Percentiles rank a stretch among this genome's conserved stretches.
phyloP scores from a whole-genome alignment of 768 basidiomycete species.

The Lentinula sp. region DNA sequence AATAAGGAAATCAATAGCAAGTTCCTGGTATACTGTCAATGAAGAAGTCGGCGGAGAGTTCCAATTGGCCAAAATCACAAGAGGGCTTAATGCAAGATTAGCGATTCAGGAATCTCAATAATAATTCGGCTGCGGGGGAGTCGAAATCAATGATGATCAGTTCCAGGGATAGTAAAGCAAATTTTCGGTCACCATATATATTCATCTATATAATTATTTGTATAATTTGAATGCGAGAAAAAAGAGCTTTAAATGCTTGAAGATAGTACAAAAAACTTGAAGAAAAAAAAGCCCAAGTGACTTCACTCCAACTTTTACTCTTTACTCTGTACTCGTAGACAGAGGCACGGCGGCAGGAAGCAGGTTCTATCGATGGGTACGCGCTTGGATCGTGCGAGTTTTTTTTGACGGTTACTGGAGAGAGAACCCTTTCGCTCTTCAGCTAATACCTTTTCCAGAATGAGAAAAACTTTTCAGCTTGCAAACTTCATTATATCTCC shows the following conservation, averaged over 20 bases:
- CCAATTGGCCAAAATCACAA: neutral
- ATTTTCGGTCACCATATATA: too few relatives aligned
- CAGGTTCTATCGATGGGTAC: neutral
- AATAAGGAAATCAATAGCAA: neutral
- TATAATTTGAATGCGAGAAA: neutral
- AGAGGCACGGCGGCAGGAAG: neutral
- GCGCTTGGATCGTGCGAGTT: neutral
- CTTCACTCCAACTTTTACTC: neutral
- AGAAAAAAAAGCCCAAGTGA: neutral
- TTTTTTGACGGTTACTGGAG: neutral
- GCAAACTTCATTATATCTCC: too few relatives aligned
- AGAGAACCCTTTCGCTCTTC: neutral
- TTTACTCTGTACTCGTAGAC: neutral
- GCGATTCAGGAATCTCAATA: neutral
- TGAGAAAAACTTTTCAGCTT: neutral
- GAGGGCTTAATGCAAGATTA: neutral
- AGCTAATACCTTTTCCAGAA: neutral
- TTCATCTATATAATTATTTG: too few relatives aligned
- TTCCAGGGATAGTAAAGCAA: too few relatives aligned
- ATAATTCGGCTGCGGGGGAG: neutral
- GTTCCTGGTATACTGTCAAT: neutral
- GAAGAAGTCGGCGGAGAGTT: conserved; percentile 2
- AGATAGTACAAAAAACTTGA: neutral
- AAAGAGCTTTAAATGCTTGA: neutral
- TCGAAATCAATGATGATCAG: too few relatives aligned